phyloP scores from a whole-genome alignment of 2,329 filamentous ascomycete species.

The Hymenoscyphus occultus region DNA sequence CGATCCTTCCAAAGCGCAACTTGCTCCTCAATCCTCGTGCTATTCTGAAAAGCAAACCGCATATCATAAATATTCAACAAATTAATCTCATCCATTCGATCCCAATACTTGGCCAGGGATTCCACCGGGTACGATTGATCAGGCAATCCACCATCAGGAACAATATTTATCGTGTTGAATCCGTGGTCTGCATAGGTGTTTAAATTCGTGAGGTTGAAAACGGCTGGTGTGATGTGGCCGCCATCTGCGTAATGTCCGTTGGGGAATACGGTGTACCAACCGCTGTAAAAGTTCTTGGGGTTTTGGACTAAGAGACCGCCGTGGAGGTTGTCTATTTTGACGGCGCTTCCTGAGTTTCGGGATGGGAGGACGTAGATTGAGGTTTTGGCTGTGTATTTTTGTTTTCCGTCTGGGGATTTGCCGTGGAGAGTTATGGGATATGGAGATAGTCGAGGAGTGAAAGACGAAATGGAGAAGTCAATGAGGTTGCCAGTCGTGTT shows the following conservation, averaged over 20 bases:
- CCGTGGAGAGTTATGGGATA: conserved; percentile 40
- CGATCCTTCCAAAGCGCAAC: conserved; percentile 31
- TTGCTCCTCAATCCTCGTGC: conserved; percentile 39
- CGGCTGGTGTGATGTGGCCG: conserved; percentile 26
- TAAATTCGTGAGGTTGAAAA: conserved; percentile 38
- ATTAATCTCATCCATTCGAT: conserved; percentile 42
- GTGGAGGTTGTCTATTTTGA: conserved; percentile 46
- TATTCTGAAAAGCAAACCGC: conserved; percentile 33
- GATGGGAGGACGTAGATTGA: conserved; percentile 43
- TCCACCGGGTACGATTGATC: conserved; percentile 39
- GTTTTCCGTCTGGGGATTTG: conserved; percentile 32
- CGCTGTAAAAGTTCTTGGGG: conserved; percentile 29
- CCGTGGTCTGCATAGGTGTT: conserved; percentile 41
- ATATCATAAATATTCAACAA: conserved; percentile 45
- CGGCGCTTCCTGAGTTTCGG: conserved; percentile 43
- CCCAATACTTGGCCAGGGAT: conserved; percentile 41
- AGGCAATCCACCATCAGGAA: conserved; percentile 40
- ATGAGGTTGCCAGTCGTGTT: conserved; percentile 40
- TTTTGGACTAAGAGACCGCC: conserved; percentile 45
- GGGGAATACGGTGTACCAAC: conserved; percentile 42
- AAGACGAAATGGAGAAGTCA: conserved; percentile 36
- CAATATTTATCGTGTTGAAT: conserved; percentile 44
- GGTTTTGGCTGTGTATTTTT: conserved; percentile 39
- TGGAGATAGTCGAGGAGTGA: conserved; percentile 36
- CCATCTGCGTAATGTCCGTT: conserved; percentile 44